Percentiles rank a stretch among this genome's conserved stretches.
Conservation (phyloP, 805 yeast genomes). For the Grigorovia humatica region DNA sequence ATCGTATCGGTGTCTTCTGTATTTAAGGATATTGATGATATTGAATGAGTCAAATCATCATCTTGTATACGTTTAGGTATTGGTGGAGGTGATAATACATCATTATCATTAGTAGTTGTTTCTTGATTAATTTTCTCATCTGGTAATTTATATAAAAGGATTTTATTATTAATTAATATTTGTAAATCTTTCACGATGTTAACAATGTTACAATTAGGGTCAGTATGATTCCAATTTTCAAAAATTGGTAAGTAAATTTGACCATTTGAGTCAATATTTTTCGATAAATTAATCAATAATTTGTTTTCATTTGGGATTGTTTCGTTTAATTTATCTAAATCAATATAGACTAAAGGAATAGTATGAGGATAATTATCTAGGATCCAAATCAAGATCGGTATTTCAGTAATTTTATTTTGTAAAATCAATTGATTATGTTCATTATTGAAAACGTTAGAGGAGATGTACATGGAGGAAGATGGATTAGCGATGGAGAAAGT, state of each 20-base stretch:
- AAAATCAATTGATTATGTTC: neutral
- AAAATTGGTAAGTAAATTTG: slow-evolving; percentile 58
- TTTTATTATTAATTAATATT: neutral
- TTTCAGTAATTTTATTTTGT: slow-evolving; percentile 2
- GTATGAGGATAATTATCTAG: slow-evolving; percentile 61
- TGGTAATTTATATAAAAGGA: neutral
- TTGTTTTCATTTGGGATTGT: slow-evolving; percentile 3
- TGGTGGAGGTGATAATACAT: neutral
- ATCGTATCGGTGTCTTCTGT: neutral
- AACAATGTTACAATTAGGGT: slow-evolving; percentile 2
- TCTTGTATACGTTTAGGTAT: neutral
- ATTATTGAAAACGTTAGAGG: neutral
- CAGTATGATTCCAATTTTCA: slow-evolving; percentile 41
- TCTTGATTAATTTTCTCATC: neutral
- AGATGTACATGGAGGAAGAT: neutral
- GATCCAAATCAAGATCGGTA: slow-evolving; percentile 67
- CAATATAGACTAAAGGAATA: slow-evolving; percentile 58
- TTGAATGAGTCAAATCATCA: neutral
- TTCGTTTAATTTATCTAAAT: slow-evolving; percentile 35
- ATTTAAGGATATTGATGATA: neutral
- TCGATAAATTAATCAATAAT: slow-evolving; percentile 46
- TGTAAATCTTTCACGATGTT: slow-evolving; percentile 2
- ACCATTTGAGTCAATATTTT: slow-evolving; percentile 63
- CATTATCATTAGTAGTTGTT: slow-evolving; percentile 2
- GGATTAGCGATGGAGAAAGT: slow-evolving; percentile 20